Evolutionary conservation across 352 stramenopile species (phyloP).

Genomic region (Saprolegnia diclina): DNA sequence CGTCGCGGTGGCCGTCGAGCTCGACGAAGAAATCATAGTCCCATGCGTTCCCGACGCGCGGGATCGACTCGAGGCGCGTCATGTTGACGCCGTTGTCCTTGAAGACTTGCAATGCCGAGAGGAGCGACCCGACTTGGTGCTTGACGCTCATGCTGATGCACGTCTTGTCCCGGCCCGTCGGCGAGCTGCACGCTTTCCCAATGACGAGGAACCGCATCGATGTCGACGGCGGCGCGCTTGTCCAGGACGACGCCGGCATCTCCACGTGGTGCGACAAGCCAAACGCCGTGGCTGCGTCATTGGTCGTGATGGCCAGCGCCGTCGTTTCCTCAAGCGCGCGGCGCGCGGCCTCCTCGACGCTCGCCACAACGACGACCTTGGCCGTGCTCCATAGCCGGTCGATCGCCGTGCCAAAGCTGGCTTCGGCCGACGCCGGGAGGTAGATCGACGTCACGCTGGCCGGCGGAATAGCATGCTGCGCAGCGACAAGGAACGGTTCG

Average conservation of each 20-base stretch:
- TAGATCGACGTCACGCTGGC: constrained; percentile 58
- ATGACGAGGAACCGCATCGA: constrained; percentile 69
- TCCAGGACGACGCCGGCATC: constrained; percentile 1
- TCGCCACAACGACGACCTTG: constrained; percentile 53
- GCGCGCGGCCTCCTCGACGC: constrained; percentile 55
- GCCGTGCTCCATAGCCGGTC: constrained; percentile 71
- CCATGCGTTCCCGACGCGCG: constrained; percentile 46
- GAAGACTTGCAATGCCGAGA: constrained; percentile 74
- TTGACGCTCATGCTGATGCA: constrained; percentile 81
- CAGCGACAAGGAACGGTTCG: constrained; percentile 65
- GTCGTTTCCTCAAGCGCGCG: constrained; percentile 30
- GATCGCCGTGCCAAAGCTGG: constrained; percentile 46
- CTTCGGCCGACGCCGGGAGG: constrained; percentile 48
- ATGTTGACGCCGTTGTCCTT: constrained; percentile 78
- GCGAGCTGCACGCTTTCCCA: constrained; percentile 51
- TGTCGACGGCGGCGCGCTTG: constrained; percentile 24
- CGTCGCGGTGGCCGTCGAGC: constrained; percentile 68
- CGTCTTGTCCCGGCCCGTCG: constrained; percentile 76
- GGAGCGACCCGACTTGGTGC: constrained; percentile 80
- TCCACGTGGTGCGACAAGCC: constrained; percentile 33
- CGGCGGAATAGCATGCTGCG: constrained; percentile 39
- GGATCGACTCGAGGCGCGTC: constrained; percentile 83
- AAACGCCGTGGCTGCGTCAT: constrained; percentile 20
- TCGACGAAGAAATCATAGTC: constrained; percentile 86
- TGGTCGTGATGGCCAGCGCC: constrained; percentile 25